These are phyloP conservation scores for Aureobasidium uvarum DNA, from an alignment of 2,329 filamentous ascomycete species.

Conservation along the genomic window DNA sequence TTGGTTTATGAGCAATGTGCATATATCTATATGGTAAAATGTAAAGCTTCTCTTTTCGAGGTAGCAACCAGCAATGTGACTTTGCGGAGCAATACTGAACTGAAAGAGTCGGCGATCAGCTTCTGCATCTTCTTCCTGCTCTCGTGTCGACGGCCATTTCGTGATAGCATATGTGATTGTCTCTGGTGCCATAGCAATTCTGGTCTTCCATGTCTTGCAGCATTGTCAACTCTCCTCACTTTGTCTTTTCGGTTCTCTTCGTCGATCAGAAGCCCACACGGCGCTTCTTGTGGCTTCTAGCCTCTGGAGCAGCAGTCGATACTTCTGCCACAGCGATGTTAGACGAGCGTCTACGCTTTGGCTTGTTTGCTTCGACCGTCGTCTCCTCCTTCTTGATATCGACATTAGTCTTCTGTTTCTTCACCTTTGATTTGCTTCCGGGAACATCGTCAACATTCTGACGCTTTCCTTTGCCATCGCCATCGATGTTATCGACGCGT, in stretches of 20 bases:
- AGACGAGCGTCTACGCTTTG: conserved; percentile 22
- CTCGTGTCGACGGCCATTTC: too few relatives aligned
- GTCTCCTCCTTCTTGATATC: not conserved
- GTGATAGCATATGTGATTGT: not conserved
- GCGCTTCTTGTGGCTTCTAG: conserved; percentile 12
- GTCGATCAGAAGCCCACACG: not conserved
- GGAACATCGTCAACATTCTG: not conserved
- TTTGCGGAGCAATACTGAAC: not conserved
- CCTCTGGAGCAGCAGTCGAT: not conserved
- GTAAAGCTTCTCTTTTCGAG: not conserved
- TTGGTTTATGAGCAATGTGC: not conserved
- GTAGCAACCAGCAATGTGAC: not conserved
- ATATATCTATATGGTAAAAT: not conserved
- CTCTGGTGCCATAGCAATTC: not conserved
- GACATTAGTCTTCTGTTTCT: not conserved
- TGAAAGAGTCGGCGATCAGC: not conserved
- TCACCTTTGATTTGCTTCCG: not conserved
- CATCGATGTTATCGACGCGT: not conserved
- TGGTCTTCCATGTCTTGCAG: not conserved
- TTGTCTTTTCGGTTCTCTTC: not conserved
- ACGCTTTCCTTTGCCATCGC: conserved; percentile 2
- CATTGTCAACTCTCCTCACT: not conserved
- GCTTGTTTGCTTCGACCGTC: conserved; percentile 5
- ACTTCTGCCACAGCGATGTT: not conserved
- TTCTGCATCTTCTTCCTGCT: too few relatives aligned